Conservation (phyloP, 2,329 filamentous ascomycete genomes). For the Rutstroemia sp. region DNA sequence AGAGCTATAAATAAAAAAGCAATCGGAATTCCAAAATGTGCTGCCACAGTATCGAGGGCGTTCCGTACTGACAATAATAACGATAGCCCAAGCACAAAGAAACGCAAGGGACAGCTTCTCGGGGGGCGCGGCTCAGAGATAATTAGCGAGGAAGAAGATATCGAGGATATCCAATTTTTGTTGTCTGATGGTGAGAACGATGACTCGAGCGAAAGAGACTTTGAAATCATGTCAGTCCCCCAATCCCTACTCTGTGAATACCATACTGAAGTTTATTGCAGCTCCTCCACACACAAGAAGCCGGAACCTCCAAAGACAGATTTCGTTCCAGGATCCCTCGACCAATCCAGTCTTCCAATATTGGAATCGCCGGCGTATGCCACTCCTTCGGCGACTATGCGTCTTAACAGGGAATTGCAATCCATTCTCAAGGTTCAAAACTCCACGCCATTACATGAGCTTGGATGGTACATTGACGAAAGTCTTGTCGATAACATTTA, state of each 20-base stretch:
- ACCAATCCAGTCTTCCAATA: slow-evolving; percentile 53
- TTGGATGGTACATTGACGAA: slow-evolving; percentile 79
- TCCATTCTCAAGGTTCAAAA: slow-evolving; percentile 58
- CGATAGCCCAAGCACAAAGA: neutral
- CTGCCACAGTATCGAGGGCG: slow-evolving; percentile 22
- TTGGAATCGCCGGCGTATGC: slow-evolving; percentile 62
- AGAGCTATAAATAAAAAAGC: slow-evolving; percentile 13
- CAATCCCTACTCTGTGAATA: neutral
- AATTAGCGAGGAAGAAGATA: slow-evolving; percentile 23
- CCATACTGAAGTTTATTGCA: neutral
- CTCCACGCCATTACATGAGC: slow-evolving; percentile 49
- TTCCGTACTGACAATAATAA: slow-evolving; percentile 14
- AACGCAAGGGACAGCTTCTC: slow-evolving; percentile 6
- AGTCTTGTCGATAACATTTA: slow-evolving; percentile 53
- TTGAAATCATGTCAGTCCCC: slow-evolving; percentile 13
- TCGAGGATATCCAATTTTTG: slow-evolving; percentile 34
- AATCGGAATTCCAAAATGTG: slow-evolving; percentile 25
- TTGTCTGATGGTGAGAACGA: slow-evolving; percentile 29
- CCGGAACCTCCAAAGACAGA: slow-evolving; percentile 34
- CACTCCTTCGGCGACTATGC: slow-evolving; percentile 49
- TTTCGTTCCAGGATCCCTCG: slow-evolving; percentile 62
- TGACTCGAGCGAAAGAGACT: slow-evolving; percentile 9
- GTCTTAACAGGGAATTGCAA: slow-evolving; percentile 57
- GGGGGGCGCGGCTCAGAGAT: neutral
- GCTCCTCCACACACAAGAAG: neutral